A percentile compares a stretch with the other conserved stretches of the same genome.
These are phyloP conservation scores for Henckelia pumila DNA, from an alignment of 257 asterid species.

Conservation along the genomic window DNA sequence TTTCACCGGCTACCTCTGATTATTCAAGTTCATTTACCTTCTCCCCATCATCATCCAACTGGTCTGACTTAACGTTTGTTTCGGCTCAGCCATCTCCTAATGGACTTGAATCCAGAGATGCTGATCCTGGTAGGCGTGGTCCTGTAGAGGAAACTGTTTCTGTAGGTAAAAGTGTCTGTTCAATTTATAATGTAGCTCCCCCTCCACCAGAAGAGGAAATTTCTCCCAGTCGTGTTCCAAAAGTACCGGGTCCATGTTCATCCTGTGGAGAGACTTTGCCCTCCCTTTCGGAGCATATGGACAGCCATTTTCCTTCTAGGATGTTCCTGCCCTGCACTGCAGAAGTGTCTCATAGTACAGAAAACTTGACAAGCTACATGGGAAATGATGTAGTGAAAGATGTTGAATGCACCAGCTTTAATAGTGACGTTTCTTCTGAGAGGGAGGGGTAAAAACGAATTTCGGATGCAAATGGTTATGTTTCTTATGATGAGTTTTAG, in stretches of 20 bases:
- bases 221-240: constrained; percentile 26
- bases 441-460: constrained; percentile 34
- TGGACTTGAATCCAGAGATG: constrained; percentile 34
- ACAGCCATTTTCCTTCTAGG: constrained; percentile 40
- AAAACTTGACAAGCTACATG: constrained; percentile 34
- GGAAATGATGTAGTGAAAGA: constrained; percentile 41
- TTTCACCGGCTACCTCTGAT: constrained; percentile 85
- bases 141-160: constrained; percentile 30
- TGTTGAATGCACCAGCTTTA: constrained; percentile 28
- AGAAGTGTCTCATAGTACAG: constrained; percentile 47
- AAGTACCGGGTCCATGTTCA: constrained; percentile 32
- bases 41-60: constrained; percentile 88
- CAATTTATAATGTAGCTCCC: constrained; percentile 32
- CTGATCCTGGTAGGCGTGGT: constrained; percentile 30
- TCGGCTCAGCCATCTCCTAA: constrained; percentile 74
- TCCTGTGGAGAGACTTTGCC: constrained; percentile 35
- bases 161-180: constrained; percentile 32
- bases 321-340: constrained; percentile 54
- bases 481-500: constrained; percentile 29
- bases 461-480: constrained; percentile 34
- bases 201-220: constrained; percentile 34
- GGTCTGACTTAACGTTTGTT: constrained; percentile 66
- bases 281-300: constrained; percentile 51
- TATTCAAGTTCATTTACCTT: constrained; percentile 72
- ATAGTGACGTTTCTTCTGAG: constrained; percentile 27